phyloP scores from a whole-genome alignment of 2,329 filamentous ascomycete genomes.

The Colletotrichum sp. region DNA sequence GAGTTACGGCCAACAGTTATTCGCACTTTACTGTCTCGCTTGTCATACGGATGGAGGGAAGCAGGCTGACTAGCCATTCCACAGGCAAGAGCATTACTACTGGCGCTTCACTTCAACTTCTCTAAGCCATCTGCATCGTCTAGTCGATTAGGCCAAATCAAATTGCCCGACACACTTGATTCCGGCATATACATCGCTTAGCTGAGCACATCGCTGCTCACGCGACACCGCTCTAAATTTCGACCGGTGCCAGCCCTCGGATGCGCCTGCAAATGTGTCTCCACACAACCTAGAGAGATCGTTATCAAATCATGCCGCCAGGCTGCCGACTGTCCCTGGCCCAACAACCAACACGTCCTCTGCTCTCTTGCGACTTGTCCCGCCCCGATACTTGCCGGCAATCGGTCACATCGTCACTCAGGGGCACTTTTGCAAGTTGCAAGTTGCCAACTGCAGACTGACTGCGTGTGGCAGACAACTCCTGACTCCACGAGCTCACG shows the following conservation, averaged over 20 bases:
- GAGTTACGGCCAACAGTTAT: neutral
- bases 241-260: neutral
- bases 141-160: neutral
- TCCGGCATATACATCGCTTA: neutral
- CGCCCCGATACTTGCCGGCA: neutral
- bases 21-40: neutral
- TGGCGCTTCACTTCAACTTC: neutral
- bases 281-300: conserved; percentile 1
- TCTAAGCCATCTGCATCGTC: neutral
- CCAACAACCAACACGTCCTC: neutral
- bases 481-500: neutral
- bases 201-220: conserved; percentile 12
- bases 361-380: neutral
- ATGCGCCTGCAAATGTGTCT: neutral
- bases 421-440: neutral
- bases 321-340: neutral
- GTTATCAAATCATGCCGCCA: neutral
- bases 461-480: neutral
- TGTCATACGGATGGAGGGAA: neutral
- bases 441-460: neutral
- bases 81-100: neutral
- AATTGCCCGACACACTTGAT: neutral
- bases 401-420: neutral
- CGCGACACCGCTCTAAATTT: conserved; percentile 5
- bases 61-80: neutral